Evolutionary conservation across 2,329 filamentous ascomycete species (phyloP), one percentile per base, ranked within the genome.

Genomic region (Fusarium incarnatum): DNA sequence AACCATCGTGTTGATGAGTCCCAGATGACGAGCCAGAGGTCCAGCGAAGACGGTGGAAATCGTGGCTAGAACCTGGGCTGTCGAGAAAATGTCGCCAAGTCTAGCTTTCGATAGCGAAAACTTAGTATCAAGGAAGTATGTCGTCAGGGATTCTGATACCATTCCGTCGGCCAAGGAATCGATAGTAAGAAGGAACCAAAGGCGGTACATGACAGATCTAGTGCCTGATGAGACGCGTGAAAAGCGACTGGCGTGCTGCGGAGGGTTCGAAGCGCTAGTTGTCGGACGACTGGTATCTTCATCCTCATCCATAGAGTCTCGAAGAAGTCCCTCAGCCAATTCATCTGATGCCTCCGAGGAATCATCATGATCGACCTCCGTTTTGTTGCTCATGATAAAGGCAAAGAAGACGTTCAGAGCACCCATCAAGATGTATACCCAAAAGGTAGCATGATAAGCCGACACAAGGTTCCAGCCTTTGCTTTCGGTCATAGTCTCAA

Each of bases 161-260:
- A 91, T 91, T 25, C 89, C 89, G 70, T 91, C 89, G 16, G 89
- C 88, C 12, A 91, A 81, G 4, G 88, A 89, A 77, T 92, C 90
- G 25, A 91, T 81, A 23, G 86, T 84, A 12, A 92, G 82, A 10
- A 92, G 83, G 62, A 90, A 85, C 88, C 89, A 91, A 6, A 92
- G 80, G 53, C 87, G 87, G 77, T 86, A 87, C 85, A 91, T 89
- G 73, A 88, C 83, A 3, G 81, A 82, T 15, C 85, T 83, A 0
- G 89, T 90, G 16, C 85, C 79, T 2, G 79, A 76, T 0, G 89
- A 91, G 54, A 91, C 90, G 64, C 87, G 82, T 3, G 85, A 79
- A 41, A 88, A 81, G 53, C 77, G 82, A 68, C 77, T 79, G 12
- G 71, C 73, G 12, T 68, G 47, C 10, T 72, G 75, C 12, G 70